Base-by-base conservation (phyloP, 495 filamentous ascomycete species). In the Lophium mytilinum region DNA sequence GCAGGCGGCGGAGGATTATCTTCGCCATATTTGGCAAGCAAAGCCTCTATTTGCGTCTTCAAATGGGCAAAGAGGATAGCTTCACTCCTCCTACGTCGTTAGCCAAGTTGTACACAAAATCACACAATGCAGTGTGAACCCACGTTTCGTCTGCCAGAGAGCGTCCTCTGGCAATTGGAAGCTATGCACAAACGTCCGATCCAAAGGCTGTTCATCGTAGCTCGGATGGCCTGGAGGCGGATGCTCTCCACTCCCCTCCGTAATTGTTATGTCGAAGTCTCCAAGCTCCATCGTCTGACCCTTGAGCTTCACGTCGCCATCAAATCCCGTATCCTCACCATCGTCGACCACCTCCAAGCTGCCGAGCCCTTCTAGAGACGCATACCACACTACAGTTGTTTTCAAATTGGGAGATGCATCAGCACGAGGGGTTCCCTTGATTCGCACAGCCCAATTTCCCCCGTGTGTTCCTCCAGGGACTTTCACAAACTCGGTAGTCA, bases 401-500 rank as follows among this genome's bases (percentile, higher is more conserved):
- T 87, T 85, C 57, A 90, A 78, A 55, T 84, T 75, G 5, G 73
- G 65, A 18, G 75, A 71, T 18, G 81, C 78, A 70, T 87, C 87
- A 24, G 85, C 81, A 37, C 85, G 80, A 46, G 90, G 88, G 35
- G 76, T 80, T 14, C 94, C 93, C 71, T 87, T 91, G 59, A 97
- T 82, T 45, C 93, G 76, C 49, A 86, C 87, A 24, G 85, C 94
- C 93, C 93, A 98, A 70, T 81, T 90, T 12, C 91, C 93, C 62
- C 92, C 92, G 69, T 95, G 80, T 43, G 80, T 73, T 56, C 92
- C 94, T 37, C 90, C 91, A 34, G 90, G 89, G 18, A 95, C 79
- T 72, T 98, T 98, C 61, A 96, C 81, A 70, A 96, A 97, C 50
- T 87, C 85, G 24, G 93, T 96, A 33, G 86, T 90, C 58, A 98